Conservation (phyloP, 2,329 filamentous ascomycete species). For the Neonectria hederae region DNA sequence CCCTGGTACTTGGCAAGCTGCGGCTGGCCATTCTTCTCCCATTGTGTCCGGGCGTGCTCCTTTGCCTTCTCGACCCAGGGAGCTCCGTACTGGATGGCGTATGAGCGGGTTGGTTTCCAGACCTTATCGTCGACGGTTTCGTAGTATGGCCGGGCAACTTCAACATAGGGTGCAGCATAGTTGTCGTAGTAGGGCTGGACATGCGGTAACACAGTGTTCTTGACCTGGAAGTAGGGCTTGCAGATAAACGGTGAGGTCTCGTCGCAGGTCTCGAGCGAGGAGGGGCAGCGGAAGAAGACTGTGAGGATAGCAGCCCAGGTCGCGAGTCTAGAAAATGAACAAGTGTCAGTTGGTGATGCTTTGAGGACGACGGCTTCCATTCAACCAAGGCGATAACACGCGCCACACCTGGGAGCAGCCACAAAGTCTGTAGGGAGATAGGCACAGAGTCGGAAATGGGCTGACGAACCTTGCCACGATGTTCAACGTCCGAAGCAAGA, state of each 20-base stretch:
- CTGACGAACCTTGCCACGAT: slow-evolving; percentile 62
- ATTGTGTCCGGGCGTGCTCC: slow-evolving; percentile 74
- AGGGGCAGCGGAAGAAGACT: slow-evolving; percentile 83
- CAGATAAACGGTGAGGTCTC: slow-evolving; percentile 80
- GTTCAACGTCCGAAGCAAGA: slow-evolving; percentile 55
- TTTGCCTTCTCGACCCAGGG: slow-evolving; percentile 76
- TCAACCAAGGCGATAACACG: neutral
- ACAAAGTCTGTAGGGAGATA: neutral
- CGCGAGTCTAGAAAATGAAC: slow-evolving; percentile 66
- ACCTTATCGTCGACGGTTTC: slow-evolving; percentile 68
- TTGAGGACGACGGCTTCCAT: neutral
- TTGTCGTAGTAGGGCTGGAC: slow-evolving; percentile 85
- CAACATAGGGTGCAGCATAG: slow-evolving; percentile 86
- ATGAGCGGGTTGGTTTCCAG: slow-evolving; percentile 72
- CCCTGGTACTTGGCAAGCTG: slow-evolving; percentile 73
- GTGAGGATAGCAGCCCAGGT: slow-evolving; percentile 90
- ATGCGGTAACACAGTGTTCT: slow-evolving; percentile 74
- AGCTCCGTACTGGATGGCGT: slow-evolving; percentile 78
- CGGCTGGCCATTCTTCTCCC: slow-evolving; percentile 81
- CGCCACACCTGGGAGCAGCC: slow-evolving; percentile 6
- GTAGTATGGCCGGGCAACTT: slow-evolving; percentile 80
- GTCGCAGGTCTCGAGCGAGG: slow-evolving; percentile 72
- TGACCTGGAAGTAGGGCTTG: slow-evolving; percentile 78
- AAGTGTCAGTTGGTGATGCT: slow-evolving; percentile 12
- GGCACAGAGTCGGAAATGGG: neutral